Base-by-base conservation (phyloP, 495 filamentous ascomycete species). In the Durotheca rogersii region DNA sequence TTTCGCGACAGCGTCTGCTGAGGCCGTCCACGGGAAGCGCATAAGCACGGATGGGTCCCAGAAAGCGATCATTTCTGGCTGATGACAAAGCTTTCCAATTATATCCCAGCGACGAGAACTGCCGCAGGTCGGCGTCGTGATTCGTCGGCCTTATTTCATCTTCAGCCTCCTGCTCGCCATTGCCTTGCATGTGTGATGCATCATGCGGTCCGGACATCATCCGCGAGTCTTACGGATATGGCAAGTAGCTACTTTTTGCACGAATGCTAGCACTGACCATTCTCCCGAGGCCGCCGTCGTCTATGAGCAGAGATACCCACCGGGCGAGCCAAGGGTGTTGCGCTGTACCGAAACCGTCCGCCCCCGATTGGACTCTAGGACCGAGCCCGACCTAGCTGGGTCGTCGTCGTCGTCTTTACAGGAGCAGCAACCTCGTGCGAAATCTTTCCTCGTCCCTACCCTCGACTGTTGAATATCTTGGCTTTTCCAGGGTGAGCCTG, bases 21-120 rank as follows among this genome's bases (percentile, higher is more conserved):
- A 15, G 19, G 17, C 19, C 32, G 45, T 36, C 38, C n/a, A 27
- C 37, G 23, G 25, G 39, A 41, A 41, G 21, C 35, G 20, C 32
- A 36, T 27, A 18, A 41, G 44, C 55, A 53, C 43, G 15, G 38
- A 21, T 29, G 18, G 4, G 9, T 4, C 11, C 48, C 44, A 41
- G 16, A 49, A 58, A 7, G 7, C 21, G 20, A 35, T 27, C 6
- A 31, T 42, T 30, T 1, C 39, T 44, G 43, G 44, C 29, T 41
- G 19, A 50, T 59, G 39, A 53, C 56, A 59, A 53, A 53, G 31
- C 14, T 41, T 59, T 53, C 56, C 48, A 59, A 50, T 53, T 59
- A 53, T 59, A 59, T 50, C 52, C 2, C 33, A 38, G 16, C 21
- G 39, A 16, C 17, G 30, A 9, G 41, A 10, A 38, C 6, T 43